Conservation (phyloP, 225 moss, liverwort and hornwort genomes). For the Physcomitrellopsis africana region DNA sequence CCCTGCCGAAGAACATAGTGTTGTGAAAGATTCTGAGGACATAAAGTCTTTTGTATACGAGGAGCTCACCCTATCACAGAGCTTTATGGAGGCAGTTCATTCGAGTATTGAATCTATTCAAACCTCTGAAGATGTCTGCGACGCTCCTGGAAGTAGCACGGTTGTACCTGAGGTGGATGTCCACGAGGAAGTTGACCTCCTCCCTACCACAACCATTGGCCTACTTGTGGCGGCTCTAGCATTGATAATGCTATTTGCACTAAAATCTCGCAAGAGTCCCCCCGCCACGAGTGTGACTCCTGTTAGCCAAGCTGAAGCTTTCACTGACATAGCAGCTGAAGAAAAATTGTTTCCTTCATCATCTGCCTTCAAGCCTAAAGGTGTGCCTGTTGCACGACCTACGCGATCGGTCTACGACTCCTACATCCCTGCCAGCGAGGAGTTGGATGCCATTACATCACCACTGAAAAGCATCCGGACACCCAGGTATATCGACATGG, state of each 20-base stretch:
- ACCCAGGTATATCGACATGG: conserved; percentile 15
- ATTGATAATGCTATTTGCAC: conserved; percentile 1
- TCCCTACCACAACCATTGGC: conserved; percentile 1
- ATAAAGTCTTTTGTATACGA: neutral
- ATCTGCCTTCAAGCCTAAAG: conserved; percentile 5
- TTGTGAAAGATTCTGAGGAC: conserved; percentile 9
- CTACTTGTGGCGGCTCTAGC: conserved; percentile 26
- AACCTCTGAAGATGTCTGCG: neutral
- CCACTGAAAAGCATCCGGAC: conserved; percentile 23
- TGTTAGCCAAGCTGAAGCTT: neutral
- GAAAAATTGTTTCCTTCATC: conserved; percentile 9
- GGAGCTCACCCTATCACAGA: conserved; percentile 12
- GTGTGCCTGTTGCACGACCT: conserved; percentile 30
- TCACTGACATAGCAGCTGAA: neutral
- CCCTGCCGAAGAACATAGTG: neutral
- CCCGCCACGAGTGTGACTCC: neutral
- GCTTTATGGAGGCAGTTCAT: neutral
- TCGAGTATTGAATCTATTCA: neutral
- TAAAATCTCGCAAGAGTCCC: conserved; percentile 12
- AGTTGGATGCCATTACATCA: conserved; percentile 42
- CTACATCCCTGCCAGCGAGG: conserved; percentile 34
- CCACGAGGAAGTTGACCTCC: neutral
- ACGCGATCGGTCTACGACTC: conserved; percentile 31
- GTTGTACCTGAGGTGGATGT: neutral
- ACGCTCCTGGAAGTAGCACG: neutral